Conservation (phyloP, 495 filamentous ascomycete genomes). For the Aspergillus baeticus region DNA sequence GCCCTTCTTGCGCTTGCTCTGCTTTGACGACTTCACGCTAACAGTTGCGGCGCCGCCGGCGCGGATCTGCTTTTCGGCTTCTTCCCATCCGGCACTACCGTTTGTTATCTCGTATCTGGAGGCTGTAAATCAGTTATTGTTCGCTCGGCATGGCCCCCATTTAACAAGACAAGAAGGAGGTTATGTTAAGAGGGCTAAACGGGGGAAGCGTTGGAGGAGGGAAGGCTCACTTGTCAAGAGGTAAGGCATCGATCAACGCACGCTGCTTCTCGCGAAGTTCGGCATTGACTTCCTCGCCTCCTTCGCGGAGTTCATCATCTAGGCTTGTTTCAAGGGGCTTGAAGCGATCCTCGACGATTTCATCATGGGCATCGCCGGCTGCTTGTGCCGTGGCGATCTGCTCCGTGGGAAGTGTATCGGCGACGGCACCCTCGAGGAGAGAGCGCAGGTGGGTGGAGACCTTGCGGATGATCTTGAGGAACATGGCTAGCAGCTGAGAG, state of each 20-base stretch:
- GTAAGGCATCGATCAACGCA: slow-evolving; percentile 83
- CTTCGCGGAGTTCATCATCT: slow-evolving; percentile 85
- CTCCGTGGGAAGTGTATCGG: slow-evolving; percentile 62
- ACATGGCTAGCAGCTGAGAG: slow-evolving; percentile 89
- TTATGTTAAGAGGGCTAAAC: no score
- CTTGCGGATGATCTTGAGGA: slow-evolving; percentile 92
- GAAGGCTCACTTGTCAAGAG: slow-evolving; percentile 75
- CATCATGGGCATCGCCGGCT: slow-evolving; percentile 60
- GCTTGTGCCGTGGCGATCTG: slow-evolving; percentile 52
- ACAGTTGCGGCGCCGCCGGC: slow-evolving; percentile 67
- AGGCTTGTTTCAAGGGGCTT: slow-evolving; percentile 68
- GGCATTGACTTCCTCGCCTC: slow-evolving; percentile 69
- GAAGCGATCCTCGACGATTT: slow-evolving; percentile 59
- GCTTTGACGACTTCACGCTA: slow-evolving; percentile 72
- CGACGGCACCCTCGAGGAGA: slow-evolving; percentile 73
- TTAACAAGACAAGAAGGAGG: no score
- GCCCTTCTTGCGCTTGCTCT: slow-evolving; percentile 74
- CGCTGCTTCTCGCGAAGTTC: slow-evolving; percentile 74
- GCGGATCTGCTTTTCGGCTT: slow-evolving; percentile 76
- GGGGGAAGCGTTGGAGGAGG: no score
- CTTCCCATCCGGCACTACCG: slow-evolving; percentile 70
- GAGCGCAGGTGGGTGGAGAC: slow-evolving; percentile 71
- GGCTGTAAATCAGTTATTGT: slow-evolving; percentile 45
- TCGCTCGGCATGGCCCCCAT: slow-evolving; percentile 23
- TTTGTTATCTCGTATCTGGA: slow-evolving; percentile 78